These are phyloP conservation scores for Debaryomyces subglobosus DNA, from an alignment of 1,139 yeast genomes.

Conservation along the genomic window DNA sequence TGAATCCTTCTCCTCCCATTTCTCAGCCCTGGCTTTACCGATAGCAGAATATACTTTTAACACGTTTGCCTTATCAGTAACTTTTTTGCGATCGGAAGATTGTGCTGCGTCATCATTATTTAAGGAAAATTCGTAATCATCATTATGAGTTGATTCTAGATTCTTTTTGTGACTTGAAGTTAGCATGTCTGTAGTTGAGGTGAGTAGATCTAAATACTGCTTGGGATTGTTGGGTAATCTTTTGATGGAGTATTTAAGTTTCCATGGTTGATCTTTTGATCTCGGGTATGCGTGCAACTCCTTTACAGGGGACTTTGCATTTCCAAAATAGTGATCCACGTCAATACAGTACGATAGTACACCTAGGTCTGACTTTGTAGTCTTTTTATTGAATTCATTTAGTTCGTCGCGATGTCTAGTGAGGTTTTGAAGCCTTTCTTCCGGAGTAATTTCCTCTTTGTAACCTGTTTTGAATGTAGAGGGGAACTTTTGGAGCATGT, in stretches of 20 bases:
- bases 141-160: conserved; percentile 5
- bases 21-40: conserved; percentile 29
- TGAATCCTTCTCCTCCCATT: conserved; percentile 29
- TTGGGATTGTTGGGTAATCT: conserved; percentile 9
- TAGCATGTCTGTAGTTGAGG: conserved; percentile 13
- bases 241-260: conserved; percentile 12
- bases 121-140: background rate
- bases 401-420: conserved; percentile 23
- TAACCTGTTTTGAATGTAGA: conserved; percentile 28
- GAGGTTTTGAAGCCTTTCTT: conserved; percentile 23
- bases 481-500: conserved; percentile 29
- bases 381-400: conserved; percentile 19
- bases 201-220: conserved; percentile 10
- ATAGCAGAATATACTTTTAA: conserved; percentile 30
- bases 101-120: background rate
- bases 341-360: conserved; percentile 16
- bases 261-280: conserved; percentile 16
- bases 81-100: conserved; percentile 3
- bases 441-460: conserved; percentile 22
- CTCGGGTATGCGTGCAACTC: conserved; percentile 16
- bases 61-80: conserved; percentile 15
- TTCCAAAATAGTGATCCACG: conserved; percentile 16
- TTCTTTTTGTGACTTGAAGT: conserved; percentile 6
- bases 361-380: conserved; percentile 9
- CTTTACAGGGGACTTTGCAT: conserved; percentile 5